Evolutionary conservation across 257 asterid species (phyloP), one percentile per base, ranked within the genome.

Genomic region (Nicotiana tomentosiformis): DNA sequence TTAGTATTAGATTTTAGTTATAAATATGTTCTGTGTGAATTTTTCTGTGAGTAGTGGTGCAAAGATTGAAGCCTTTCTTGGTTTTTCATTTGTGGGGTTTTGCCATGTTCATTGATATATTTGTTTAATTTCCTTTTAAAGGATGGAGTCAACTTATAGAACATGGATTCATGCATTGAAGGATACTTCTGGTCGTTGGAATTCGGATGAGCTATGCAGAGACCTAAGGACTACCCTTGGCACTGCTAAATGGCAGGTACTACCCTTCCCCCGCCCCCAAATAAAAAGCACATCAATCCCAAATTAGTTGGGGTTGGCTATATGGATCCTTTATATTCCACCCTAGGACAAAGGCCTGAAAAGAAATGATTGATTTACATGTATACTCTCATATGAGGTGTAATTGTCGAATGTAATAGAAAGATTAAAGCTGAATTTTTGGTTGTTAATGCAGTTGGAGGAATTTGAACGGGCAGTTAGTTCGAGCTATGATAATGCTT

Each of bases 171-270:
- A 93, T 82, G 92, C 96, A n/a, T 60, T 35, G 83, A 96, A 92
- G 92, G 95, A 90, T 83, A 33, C 88, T 17, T 80, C 89, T 8
- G 89, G 93, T 35, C 77, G 66, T 77, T 94, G 99, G 98, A 88
- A 90, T 84, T 61, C 88, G 10, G 91, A 92, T 2, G 99, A 93
- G 88, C 89, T 96, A 46, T 88, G 93, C 10, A 89, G 97, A 83
- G 96, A 94, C 90, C 92, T 94, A 82, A 92, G 89, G 60, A 92
- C 97, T 60, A 88, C 93, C 76, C 93, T 94, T 60, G 99, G 97
- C 87, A 94, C 99, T 37, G 84, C 98, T 66, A 94, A 96, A 88
- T 96, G 99, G 98, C 98, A 94, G 99, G 99, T 93, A 15, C 26
- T 5, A 15, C 7, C 39, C 15, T 12, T 1, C 46, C 51, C 20